Percentiles rank a stretch among this genome's conserved stretches.
These are phyloP conservation scores for Rhodosporidiobolus odoratus DNA, from an alignment of 768 basidiomycete genomes.

Conservation along the genomic window DNA sequence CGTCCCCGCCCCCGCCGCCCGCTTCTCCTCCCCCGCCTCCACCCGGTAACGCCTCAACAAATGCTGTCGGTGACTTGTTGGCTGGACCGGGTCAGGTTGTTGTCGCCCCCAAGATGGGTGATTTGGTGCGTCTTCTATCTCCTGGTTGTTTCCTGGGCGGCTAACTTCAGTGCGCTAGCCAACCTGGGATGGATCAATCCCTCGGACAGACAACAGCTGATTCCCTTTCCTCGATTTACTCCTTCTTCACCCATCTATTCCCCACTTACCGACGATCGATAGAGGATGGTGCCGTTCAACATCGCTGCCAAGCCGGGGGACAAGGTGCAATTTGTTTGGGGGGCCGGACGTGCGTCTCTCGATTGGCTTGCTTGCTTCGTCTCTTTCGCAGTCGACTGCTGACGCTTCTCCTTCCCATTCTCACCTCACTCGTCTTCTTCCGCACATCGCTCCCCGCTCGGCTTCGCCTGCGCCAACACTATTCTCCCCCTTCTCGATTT, in stretches of 20 bases:
- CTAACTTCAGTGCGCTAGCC: too few relatives aligned
- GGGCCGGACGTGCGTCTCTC: conserved; percentile 47
- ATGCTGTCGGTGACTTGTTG: neutral
- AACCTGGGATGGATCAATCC: too few relatives aligned
- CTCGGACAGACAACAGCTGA: neutral
- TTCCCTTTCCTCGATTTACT: neutral
- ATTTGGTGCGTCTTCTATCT: conserved; percentile 12
- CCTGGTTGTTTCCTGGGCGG: neutral
- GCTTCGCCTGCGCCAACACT: neutral
- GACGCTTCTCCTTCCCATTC: neutral
- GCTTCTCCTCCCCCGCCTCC: too few relatives aligned
- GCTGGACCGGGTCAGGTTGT: conserved; percentile 12
- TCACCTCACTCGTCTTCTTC: neutral
- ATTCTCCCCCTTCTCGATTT: neutral
- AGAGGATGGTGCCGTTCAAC: conserved; percentile 30
- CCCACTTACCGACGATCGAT: too few relatives aligned
- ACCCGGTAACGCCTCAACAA: neutral
- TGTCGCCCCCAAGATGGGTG: conserved; percentile 34
- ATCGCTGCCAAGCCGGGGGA: conserved; percentile 4
- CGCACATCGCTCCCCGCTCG: too few relatives aligned
- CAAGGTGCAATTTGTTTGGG: conserved; percentile 51
- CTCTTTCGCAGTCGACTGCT: too few relatives aligned
- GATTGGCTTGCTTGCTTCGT: neutral
- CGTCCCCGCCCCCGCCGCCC: too few relatives aligned
- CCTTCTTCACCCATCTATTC: too few relatives aligned